A percentile compares a stretch with the other conserved stretches of the same genome.
phyloP scores from a whole-genome alignment of 2,329 filamentous ascomycete species.

The Diaporthe ampelina region DNA sequence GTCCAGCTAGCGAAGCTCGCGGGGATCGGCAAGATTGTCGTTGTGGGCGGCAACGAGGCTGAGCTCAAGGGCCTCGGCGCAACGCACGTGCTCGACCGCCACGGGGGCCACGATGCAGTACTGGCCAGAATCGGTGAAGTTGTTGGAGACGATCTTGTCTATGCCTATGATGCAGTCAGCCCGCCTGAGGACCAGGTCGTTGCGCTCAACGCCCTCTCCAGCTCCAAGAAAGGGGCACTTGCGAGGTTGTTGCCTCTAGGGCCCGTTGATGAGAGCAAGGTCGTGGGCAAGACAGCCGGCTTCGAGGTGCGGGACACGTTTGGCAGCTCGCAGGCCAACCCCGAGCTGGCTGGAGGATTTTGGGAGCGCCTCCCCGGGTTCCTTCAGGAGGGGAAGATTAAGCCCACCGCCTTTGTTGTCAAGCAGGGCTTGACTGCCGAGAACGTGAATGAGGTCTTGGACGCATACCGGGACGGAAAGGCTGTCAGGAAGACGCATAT shows the following conservation, averaged over 20 bases:
- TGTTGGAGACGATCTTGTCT: conserved; percentile 56
- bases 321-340: conserved; percentile 47
- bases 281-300: conserved; percentile 50
- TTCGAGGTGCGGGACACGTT: conserved; percentile 49
- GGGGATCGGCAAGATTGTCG: conserved; percentile 56
- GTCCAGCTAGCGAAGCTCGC: conserved; percentile 53
- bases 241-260: conserved; percentile 47
- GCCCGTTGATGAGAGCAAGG: conserved; percentile 47
- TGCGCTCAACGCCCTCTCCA: conserved; percentile 53
- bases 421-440: conserved; percentile 51
- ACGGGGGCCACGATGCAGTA: conserved; percentile 50
- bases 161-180: conserved; percentile 54
- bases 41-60: conserved; percentile 50
- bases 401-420: conserved; percentile 48
- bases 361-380: conserved; percentile 51
- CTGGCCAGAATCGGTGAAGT: conserved; percentile 50
- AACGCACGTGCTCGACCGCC: conserved; percentile 57
- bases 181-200: conserved; percentile 46
- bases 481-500: conserved; percentile 43
- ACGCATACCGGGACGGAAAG: conserved; percentile 55
- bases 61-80: conserved; percentile 54
- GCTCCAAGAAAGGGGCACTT: conserved; percentile 51
- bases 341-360: conserved; percentile 48
- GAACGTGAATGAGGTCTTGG: conserved; percentile 54
- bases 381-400: conserved; percentile 50